Evolutionary conservation across 1,284 basidiomycete genomes (phyloP).

Genomic region (Puccinia triticina): DNA sequence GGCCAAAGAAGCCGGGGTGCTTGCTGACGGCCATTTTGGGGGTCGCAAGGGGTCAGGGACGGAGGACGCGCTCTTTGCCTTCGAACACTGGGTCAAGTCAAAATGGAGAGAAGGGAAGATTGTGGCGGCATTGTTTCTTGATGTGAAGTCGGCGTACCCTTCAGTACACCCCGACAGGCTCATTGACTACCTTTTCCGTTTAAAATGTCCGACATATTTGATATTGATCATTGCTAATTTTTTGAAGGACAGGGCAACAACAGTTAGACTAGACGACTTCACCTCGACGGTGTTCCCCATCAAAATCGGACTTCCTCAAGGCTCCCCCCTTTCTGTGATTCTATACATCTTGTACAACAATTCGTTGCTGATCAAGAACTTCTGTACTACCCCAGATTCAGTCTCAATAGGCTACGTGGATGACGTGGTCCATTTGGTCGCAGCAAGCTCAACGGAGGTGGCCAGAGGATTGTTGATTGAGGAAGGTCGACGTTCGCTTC

Average conservation of each 20-base stretch:
- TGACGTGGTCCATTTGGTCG: slow-evolving; percentile 12
- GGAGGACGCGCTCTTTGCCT: slow-evolving; percentile 19
- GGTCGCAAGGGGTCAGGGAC: not conserved
- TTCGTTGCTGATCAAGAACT: not conserved
- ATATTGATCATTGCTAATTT: not conserved
- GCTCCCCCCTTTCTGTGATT: slow-evolving; percentile 20
- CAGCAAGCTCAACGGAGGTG: no score
- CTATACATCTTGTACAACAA: slow-evolving; percentile 26
- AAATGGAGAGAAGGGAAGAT: slow-evolving; percentile 5
- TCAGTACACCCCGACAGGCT: slow-evolving; percentile 10
- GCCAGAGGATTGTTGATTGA: no score
- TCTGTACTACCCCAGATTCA: not conserved
- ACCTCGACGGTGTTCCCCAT: not conserved
- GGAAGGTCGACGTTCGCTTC: not conserved
- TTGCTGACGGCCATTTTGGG: not conserved
- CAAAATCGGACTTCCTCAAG: not conserved
- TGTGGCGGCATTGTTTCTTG: slow-evolving; percentile 5
- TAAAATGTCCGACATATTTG: slow-evolving; percentile 11
- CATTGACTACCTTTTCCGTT: not conserved
- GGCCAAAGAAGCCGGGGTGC: not conserved
- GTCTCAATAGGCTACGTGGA: slow-evolving; percentile 7
- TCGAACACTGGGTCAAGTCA: not conserved
- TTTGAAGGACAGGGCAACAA: not conserved
- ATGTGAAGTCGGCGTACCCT: slow-evolving; percentile 24
- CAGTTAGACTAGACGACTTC: not conserved